Conservation (phyloP, 148 eudicot genomes). For the Spergularia bocconei region DNA sequence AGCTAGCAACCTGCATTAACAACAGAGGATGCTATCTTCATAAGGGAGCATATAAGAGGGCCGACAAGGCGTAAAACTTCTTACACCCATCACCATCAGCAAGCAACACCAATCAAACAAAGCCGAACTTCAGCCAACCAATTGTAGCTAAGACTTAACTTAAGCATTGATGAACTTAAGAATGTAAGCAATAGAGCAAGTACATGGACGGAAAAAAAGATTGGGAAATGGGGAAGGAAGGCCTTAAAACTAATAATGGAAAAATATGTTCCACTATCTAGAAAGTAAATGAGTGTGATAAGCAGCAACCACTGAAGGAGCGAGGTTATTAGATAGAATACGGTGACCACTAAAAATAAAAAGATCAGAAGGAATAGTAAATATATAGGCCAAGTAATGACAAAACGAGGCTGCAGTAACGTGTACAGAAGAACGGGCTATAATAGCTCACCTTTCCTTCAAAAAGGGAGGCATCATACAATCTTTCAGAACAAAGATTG, state of each 20-base stretch:
- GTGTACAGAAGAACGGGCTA: not conserved
- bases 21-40: slow-evolving; percentile 15
- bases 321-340: not conserved
- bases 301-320: not conserved
- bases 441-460: slow-evolving; percentile 84
- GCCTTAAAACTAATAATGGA: too few species aligned
- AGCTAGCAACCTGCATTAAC: slow-evolving; percentile 78
- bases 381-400: not conserved
- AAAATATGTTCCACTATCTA: not conserved
- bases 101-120: not conserved
- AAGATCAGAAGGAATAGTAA: not conserved
- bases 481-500: slow-evolving; percentile 98
- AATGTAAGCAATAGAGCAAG: not conserved
- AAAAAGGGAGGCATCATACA: slow-evolving; percentile 93
- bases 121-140: not conserved
- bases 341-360: not conserved
- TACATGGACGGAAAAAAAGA: not conserved
- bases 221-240: not conserved
- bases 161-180: not conserved
- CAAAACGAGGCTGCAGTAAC: not conserved
- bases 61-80: not conserved
- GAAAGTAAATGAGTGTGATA: not conserved
- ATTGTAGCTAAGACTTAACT: not conserved
- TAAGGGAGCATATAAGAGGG: slow-evolving; percentile 2
- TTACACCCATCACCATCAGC: not conserved